Base-by-base conservation (phyloP, 257 asterid genomes). In the Misopates orontium region DNA sequence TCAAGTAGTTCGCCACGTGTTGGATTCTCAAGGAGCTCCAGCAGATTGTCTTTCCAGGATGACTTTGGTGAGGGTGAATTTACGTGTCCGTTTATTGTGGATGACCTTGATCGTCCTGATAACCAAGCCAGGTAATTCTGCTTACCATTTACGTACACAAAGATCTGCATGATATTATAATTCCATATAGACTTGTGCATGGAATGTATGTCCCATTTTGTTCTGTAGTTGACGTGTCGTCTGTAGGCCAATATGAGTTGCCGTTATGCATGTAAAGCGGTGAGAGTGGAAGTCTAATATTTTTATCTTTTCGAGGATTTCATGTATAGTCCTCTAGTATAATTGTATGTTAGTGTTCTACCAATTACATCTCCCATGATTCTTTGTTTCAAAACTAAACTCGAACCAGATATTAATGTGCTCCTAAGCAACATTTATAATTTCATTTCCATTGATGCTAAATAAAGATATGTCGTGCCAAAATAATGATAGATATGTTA, bases 11-110 rank as follows among this genome's bases (percentile, higher is more conserved):
- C 99, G 8, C 97, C 99, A 47, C 96, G 91, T 71, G 79, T 86
- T 63, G 98, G 95, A 66, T 84, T 84, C 85, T 94, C 99, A 9
- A 86, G 97, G 73, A 90, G 93, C 78, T 94, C 97, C 25, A 94
- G 99, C 78, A 81, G 99, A 65, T 73, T 93, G 74, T 94, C 99
- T 77, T 90, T 90, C 73, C 96, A 84, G 84, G 99, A 88, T 76
- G 99, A 94, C 60, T 80, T 94, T 71, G 96, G 91, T 19, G 96
- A 86, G 57, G 74, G 76, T 54, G 99, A 88, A 68, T 88, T 87
- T 62, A 77, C 96, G 15, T 89, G 87, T 79, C 99, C 97, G 22
- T 94, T 94, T 82, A 85, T 94, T 80, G 96, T 94, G 72, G 99
- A 94, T 78, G 99, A 94, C 48, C 87, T 90, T 45, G 99, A 93